Base-by-base conservation (phyloP, 2,329 filamentous ascomycete genomes). In the Beauveria asiatica region DNA sequence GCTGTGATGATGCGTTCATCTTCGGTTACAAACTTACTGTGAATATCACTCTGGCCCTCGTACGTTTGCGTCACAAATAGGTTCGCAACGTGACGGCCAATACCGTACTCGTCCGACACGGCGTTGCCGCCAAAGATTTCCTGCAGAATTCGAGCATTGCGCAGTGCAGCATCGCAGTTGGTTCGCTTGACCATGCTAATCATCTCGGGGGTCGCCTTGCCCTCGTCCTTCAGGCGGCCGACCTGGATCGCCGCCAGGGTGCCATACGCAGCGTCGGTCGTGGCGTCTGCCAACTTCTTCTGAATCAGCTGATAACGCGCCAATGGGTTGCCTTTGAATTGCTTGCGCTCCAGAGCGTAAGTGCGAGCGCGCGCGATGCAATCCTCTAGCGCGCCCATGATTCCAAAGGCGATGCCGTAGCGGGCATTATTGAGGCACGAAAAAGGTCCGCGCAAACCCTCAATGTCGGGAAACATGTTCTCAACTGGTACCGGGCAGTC, bases 81-180 rank as follows among this genome's bases (percentile, higher is more conserved):
- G 73, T 99, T 99, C 60, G 93, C 88, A 62, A 97, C 94, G 77
- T 97, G 94, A 64, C 94, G 85, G 17, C 91, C 94, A 69, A 99
- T 97, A 63, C 86, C 86, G 70, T 97, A 99, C 76, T 99, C 94
- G 68, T 99, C 94, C 70, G 92, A 96, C 54, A 94, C 91, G n/a
- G 94, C 94, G 70, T 99, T 99, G 33, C 94, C 94, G 61, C 94
- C 94, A 76, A 99, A 97, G 23, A 99, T 84, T 77, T 99, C 94
- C 75, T 99, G 94, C 63, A 99, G 78, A 70, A 81, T 78, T 65
- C 94, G 82, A 21, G 92, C 86, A 65, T 93, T 92, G 33, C 83
- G 78, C 68, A 99, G 78, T 17, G 94, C 94, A 57, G 87, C 80
- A 75, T 99, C 94, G 74, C 94, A 99, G 75, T 99, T 99, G 77